Evolutionary conservation across 2,329 filamentous ascomycete genomes (phyloP).

Genomic region (Allantophomopsis lycopodina): DNA sequence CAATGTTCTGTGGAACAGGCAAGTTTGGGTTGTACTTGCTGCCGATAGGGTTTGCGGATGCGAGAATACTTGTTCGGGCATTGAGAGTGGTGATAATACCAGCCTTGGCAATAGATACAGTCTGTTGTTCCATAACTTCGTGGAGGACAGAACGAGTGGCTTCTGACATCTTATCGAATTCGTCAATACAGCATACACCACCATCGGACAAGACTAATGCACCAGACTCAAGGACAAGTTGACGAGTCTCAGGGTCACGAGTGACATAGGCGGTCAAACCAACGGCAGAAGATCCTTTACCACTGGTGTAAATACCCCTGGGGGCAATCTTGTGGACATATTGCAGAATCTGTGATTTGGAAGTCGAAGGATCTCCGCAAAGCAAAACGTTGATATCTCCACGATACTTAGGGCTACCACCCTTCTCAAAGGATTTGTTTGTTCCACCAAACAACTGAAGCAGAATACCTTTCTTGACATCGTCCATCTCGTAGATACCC

Average conservation of each 20-base stretch:
- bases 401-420: conserved; percentile 87
- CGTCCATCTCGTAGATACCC: conserved; percentile 94
- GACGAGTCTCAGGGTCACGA: conserved; percentile 58
- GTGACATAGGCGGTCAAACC: conserved; percentile 69
- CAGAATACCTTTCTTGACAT: conserved; percentile 96
- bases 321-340: conserved; percentile 98
- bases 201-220: conserved; percentile 62
- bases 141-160: conserved; percentile 61
- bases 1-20: conserved; percentile 95
- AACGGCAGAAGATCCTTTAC: conserved; percentile 63
- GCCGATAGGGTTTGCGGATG: conserved; percentile 94
- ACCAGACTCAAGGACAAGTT: conserved; percentile 62
- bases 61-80: conserved; percentile 86
- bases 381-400: conserved; percentile 96
- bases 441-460: conserved; percentile 94
- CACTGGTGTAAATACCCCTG: conserved; percentile 66
- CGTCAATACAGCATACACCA: conserved; percentile 66
- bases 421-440: conserved; percentile 96
- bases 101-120: conserved; percentile 65
- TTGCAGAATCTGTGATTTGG: conserved; percentile 86
- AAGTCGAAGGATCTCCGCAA: conserved; percentile 91
- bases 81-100: conserved; percentile 83
- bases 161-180: conserved; percentile 72
- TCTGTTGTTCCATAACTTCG: conserved; percentile 75
- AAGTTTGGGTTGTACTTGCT: conserved; percentile 95